phyloP scores from a whole-genome alignment of 345 rosid genomes.

The Eutrema japonicum region DNA sequence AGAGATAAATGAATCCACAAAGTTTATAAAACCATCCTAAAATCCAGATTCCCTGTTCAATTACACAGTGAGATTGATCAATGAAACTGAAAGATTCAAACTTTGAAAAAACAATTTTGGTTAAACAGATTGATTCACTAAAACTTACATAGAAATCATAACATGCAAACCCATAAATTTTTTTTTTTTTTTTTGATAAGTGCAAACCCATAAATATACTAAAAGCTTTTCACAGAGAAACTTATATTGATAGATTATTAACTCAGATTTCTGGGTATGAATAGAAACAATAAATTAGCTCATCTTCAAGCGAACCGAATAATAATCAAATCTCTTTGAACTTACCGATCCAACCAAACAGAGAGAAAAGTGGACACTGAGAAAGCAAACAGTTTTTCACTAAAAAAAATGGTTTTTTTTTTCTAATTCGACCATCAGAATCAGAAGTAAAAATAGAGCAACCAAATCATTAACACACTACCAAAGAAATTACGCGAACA shows the following conservation, averaged over 20 bases:
- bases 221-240: conserved; percentile 5
- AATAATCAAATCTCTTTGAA: conserved; percentile 25
- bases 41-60: conserved; percentile 16
- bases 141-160: neutral
- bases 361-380: conserved; percentile 10
- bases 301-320: conserved; percentile 10
- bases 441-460: conserved; percentile 31
- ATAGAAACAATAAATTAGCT: neutral
- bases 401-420: neutral
- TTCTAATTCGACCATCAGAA: conserved; percentile 11
- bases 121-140: conserved; percentile 16
- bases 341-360: conserved; percentile 35
- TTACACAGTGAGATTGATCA: neutral
- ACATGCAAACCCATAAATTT: conserved; percentile 33
- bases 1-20: conserved; percentile 10
- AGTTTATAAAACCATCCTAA: neutral
- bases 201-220: neutral
- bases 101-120: conserved; percentile 2
- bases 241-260: neutral
- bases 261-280: conserved; percentile 5
- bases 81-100: conserved; percentile 20
- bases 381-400: conserved; percentile 23
- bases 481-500: conserved; percentile 22
- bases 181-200: too few relatives aligned
- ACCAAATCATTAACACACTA: conserved; percentile 30